Evolutionary conservation across 2,329 filamentous ascomycete genomes (phyloP).

Genomic region (Alternaria alternata): DNA sequence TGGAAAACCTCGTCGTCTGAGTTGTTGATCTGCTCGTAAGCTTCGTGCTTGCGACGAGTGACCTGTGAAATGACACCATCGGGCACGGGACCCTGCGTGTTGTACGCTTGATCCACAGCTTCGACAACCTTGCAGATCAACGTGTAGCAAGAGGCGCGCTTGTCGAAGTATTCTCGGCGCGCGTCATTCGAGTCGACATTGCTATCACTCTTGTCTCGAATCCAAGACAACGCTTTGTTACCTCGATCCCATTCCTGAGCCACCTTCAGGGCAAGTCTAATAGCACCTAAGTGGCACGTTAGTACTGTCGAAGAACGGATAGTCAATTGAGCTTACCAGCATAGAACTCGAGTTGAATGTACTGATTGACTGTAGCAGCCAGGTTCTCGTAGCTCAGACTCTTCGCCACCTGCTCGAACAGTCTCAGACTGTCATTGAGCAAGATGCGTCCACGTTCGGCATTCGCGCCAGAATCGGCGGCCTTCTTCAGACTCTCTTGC

Average conservation of each 20-base stretch:
- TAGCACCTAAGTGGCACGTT: conserved; percentile 65
- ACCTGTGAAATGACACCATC: conserved; percentile 81
- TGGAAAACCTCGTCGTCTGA: conserved; percentile 95
- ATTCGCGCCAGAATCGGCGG: conserved; percentile 78
- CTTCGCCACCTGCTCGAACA: conserved; percentile 89
- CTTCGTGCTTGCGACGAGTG: conserved; percentile 82
- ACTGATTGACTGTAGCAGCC: conserved; percentile 78
- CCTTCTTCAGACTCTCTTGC: conserved; percentile 90
- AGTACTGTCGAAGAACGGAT: background rate
- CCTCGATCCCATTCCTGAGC: conserved; percentile 86
- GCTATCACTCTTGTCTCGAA: conserved; percentile 80
- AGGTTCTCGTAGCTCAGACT: conserved; percentile 84
- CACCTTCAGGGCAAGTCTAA: conserved; percentile 83
- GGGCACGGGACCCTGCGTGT: conserved; percentile 72
- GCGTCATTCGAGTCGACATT: conserved; percentile 74
- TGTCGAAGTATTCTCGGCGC: conserved; percentile 71
- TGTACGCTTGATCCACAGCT: conserved; percentile 76
- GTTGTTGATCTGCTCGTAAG: conserved; percentile 86
- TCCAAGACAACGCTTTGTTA: conserved; percentile 83
- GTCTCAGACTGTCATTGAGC: conserved; percentile 84
- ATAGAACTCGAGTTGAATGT: conserved; percentile 84
- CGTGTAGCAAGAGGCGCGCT: conserved; percentile 81
- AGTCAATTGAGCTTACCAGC: conserved; percentile 61
- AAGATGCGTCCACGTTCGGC: conserved; percentile 79
- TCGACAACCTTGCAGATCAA: conserved; percentile 85